Evolutionary conservation across 179 eudicot species (phyloP), one percentile per base, ranked within the genome.

Genomic region (Camellia oleifera): DNA sequence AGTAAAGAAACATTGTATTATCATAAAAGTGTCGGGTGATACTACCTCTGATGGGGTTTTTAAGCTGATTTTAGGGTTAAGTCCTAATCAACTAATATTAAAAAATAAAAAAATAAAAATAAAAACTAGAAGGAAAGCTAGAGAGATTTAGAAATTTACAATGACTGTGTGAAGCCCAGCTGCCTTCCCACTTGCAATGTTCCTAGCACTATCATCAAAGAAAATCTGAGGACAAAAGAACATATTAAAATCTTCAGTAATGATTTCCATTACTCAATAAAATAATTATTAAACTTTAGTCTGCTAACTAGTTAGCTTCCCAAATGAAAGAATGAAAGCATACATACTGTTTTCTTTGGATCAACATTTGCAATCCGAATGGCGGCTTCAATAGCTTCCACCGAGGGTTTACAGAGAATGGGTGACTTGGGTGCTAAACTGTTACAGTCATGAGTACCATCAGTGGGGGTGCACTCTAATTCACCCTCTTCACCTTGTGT

Each of bases 181-280:
- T 67, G 88, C 90, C 86, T 94, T 94, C 3, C 89, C 99, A 81
- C 93, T 95, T 26, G 89, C 92, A 78, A 95, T 94, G 82, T 95
- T 95, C 23, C 98, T 87, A n/a, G 79, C 61, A 71, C 99, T 95
- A 82, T 95, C 99, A 78, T 95, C 99, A 60, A 95, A 94, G 91
- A 95, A 94, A 75, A 95, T 80, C 99, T 95, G 88, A 26, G 32
- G 32, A 14, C 48, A 70, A 60, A 61, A 58, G 56, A 69, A 66
- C 13, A 12, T 2, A 0, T 26, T 26, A 26, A 26, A 26, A 26
- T 26, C 32, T 26, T 26, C 32, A 26, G 32, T 13, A 0, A 32
- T 32, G 40, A 32, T 32, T 32, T 1, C 40, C 2, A 32, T 32
- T 32, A 32, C 40, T 32, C 40, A 32, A 32, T 32, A 32, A 32